Evolutionary conservation across 768 basidiomycete genomes (phyloP).

Genomic region (Rhodotorula graminis): DNA sequence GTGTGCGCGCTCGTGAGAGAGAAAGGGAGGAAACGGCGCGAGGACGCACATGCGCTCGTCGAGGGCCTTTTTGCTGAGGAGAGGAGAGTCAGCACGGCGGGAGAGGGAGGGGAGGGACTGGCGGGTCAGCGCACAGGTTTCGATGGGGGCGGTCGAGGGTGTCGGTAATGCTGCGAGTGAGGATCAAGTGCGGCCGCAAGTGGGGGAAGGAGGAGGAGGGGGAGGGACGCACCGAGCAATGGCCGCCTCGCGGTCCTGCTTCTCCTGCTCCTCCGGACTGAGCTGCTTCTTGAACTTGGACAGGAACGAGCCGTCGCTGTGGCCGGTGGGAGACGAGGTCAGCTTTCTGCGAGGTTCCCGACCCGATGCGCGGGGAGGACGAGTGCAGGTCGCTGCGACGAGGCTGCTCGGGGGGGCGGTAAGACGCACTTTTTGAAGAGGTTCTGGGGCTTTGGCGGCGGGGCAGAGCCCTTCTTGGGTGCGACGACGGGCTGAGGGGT

Average conservation of each 20-base stretch:
- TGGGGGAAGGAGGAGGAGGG: neutral
- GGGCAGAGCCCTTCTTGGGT: neutral
- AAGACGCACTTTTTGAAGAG: constrained; percentile 25
- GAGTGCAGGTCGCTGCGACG: too few relatives aligned
- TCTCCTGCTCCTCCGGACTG: constrained; percentile 5
- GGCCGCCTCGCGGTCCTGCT: constrained; percentile 25
- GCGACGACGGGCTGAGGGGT: constrained; percentile 1
- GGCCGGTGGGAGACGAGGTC: neutral
- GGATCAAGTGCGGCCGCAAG: neutral
- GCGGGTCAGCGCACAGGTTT: neutral
- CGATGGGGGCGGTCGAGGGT: too few relatives aligned
- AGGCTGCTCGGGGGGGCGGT: neutral
- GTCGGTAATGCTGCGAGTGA: too few relatives aligned
- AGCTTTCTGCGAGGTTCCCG: neutral
- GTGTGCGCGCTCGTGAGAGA: accelerated
- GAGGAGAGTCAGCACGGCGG: neutral
- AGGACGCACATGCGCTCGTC: constrained; percentile 25
- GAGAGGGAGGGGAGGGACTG: neutral
- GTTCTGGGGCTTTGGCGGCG: constrained; percentile 18
- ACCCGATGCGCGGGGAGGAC: too few relatives aligned
- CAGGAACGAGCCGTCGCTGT: constrained; percentile 35
- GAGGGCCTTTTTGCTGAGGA: constrained; percentile 30
- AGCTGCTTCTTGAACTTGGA: constrained; percentile 18
- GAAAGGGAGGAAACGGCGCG: neutral
- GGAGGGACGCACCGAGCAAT: constrained; percentile 15